Evolutionary conservation across 2,329 filamentous ascomycete genomes (phyloP).

Genomic region (Aaosphaeria pasadenensis): DNA sequence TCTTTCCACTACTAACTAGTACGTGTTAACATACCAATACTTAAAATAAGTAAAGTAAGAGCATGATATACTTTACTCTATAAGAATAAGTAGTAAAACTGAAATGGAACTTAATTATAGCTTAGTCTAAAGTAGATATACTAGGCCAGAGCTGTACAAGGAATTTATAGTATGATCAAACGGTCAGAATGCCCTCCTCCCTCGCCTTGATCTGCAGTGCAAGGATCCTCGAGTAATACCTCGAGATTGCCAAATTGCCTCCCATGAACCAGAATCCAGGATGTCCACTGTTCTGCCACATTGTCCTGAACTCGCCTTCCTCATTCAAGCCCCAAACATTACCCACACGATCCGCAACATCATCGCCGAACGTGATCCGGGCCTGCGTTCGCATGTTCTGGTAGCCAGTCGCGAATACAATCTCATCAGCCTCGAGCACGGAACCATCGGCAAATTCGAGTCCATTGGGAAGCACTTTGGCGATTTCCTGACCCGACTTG

Average conservation of each 20-base stretch:
- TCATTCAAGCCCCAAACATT: slow-evolving; percentile 47
- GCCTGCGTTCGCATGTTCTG: slow-evolving; percentile 43
- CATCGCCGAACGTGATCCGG: slow-evolving; percentile 38
- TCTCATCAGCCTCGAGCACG: slow-evolving; percentile 43
- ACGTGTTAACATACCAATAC: no score
- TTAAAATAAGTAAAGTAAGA: no score
- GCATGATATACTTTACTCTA: no score
- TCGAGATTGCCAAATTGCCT: slow-evolving; percentile 39
- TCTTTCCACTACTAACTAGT: no score
- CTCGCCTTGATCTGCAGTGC: slow-evolving; percentile 47
- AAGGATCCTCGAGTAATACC: slow-evolving; percentile 49
- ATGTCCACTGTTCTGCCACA: slow-evolving; percentile 35
- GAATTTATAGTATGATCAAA: no score
- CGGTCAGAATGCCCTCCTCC: slow-evolving; percentile 20
- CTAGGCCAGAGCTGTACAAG: no score
- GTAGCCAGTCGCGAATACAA: slow-evolving; percentile 49
- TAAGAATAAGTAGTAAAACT: no score
- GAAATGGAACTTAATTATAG: no score
- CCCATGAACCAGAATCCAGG: slow-evolving; percentile 46
- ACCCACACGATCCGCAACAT: slow-evolving; percentile 39
- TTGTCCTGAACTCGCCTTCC: slow-evolving; percentile 47
- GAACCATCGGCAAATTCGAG: slow-evolving; percentile 45
- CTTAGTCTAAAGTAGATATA: no score
- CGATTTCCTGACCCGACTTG: slow-evolving; percentile 37
- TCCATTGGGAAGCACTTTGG: slow-evolving; percentile 37